These are phyloP conservation scores for Phlebopus sp. DNA, from an alignment of 1,284 basidiomycete species.

Conservation along the genomic window DNA sequence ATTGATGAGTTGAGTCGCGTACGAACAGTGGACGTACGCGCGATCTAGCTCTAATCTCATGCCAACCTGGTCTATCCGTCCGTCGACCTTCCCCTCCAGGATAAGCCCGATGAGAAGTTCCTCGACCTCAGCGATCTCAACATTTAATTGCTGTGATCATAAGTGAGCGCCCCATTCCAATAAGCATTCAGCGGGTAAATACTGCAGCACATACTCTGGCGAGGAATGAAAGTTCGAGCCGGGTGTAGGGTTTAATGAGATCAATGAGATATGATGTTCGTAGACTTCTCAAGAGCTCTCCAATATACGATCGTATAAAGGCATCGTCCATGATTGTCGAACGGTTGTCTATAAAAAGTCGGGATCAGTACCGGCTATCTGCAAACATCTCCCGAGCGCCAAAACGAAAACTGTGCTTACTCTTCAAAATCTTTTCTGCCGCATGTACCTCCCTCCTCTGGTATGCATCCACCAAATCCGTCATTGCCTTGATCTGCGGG, in stretches of 20 bases:
- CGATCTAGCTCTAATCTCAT: slow-evolving; percentile 88
- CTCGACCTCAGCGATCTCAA: slow-evolving; percentile 85
- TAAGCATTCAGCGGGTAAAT: not conserved
- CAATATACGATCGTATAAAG: slow-evolving; percentile 93
- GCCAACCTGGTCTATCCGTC: slow-evolving; percentile 93
- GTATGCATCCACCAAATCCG: slow-evolving; percentile 93
- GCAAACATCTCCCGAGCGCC: not conserved
- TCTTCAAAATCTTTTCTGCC: slow-evolving; percentile 91
- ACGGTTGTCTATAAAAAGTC: slow-evolving; percentile 67
- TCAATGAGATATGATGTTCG: slow-evolving; percentile 97
- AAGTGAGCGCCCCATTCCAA: not conserved
- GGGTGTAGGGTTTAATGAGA: slow-evolving; percentile 94
- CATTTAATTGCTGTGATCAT: slow-evolving; percentile 79
- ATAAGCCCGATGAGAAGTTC: slow-evolving; percentile 92
- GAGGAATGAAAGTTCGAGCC: slow-evolving; percentile 88
- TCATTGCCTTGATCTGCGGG: slow-evolving; percentile 97
- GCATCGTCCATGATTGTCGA: slow-evolving; percentile 93
- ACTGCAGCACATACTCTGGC: slow-evolving; percentile 60
- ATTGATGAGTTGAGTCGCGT: not conserved
- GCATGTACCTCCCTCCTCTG: slow-evolving; percentile 94
- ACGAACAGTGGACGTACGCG: slow-evolving; percentile 54
- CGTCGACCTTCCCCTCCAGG: slow-evolving; percentile 91
- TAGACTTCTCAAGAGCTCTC: slow-evolving; percentile 89
- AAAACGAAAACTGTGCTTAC: slow-evolving; percentile 38
- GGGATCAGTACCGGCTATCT: not conserved